phyloP scores from a whole-genome alignment of 129 eudicot species.

The Lactuca saligna region DNA sequence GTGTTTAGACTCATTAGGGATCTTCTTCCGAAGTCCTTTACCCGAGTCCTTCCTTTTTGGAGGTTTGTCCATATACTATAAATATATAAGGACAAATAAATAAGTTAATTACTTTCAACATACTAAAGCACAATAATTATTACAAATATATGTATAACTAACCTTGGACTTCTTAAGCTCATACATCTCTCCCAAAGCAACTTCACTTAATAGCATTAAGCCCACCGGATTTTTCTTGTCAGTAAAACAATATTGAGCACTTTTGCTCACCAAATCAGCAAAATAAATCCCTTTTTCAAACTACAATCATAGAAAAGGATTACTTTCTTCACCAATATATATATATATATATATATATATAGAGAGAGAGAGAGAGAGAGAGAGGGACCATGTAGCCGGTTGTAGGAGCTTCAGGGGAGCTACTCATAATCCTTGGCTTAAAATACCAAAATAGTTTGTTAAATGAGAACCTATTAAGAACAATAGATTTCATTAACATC shows the following conservation, averaged over 20 bases:
- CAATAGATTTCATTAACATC: too few species aligned
- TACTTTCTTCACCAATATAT: neutral
- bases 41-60: too few species aligned
- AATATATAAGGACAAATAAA: neutral
- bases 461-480: too few species aligned
- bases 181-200: too few species aligned
- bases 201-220: too few species aligned
- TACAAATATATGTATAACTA: neutral
- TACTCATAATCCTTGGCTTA: slow-evolving; percentile 30
- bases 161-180: slow-evolving; percentile 34
- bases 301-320: slow-evolving; percentile 35
- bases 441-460: too few species aligned
- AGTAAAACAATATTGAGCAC: slow-evolving; percentile 87
- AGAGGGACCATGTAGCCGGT: slow-evolving; percentile 85
- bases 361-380: slow-evolving; percentile 19
- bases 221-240: too few species aligned
- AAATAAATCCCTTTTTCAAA: slow-evolving; percentile 95
- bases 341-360: too few species aligned
- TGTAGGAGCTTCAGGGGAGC: slow-evolving; percentile 99
- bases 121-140: too few species aligned
- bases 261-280: slow-evolving; percentile 96
- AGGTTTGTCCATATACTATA: too few species aligned
- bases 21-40: too few species aligned
- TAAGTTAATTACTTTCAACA: neutral
- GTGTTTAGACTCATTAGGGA: too few species aligned